A percentile compares a stretch with the other conserved stretches of the same genome.
phyloP scores from a whole-genome alignment of 2,329 filamentous ascomycete genomes.

The Pyrenochaeta sp. region DNA sequence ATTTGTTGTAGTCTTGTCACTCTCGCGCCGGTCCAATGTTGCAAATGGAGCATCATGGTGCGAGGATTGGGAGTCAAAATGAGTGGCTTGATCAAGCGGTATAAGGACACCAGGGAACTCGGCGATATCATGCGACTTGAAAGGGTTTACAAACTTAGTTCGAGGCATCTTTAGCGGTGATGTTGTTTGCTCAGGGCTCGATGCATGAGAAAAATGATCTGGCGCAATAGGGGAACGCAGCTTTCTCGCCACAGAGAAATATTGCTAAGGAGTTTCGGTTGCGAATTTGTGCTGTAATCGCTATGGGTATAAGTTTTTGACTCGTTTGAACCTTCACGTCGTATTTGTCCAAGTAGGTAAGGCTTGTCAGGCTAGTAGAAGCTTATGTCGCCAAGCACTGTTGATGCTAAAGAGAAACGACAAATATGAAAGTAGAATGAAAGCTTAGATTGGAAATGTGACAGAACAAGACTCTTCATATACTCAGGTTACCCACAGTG shows the following conservation, averaged over 20 bases:
- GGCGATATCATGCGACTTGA: constrained; percentile 59
- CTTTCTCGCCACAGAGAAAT: background rate
- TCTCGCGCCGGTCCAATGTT: constrained; percentile 19
- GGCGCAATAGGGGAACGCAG: constrained; percentile 12
- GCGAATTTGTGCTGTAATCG: constrained; percentile 9
- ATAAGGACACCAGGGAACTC: constrained; percentile 62
- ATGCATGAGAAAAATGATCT: constrained; percentile 16
- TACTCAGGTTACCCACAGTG: no score
- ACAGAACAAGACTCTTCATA: background rate
- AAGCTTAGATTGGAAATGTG: background rate
- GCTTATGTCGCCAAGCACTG: constrained; percentile 5
- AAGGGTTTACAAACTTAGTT: constrained; percentile 56
- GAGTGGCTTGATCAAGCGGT: constrained; percentile 57
- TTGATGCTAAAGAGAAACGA: no score
- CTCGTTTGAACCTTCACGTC: constrained; percentile 1
- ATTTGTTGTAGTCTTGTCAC: constrained; percentile 27
- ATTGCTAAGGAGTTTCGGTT: constrained; percentile 7
- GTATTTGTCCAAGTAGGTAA: constrained; percentile 22
- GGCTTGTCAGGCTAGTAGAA: constrained; percentile 38
- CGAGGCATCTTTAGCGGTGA: constrained; percentile 41
- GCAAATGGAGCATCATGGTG: constrained; percentile 20
- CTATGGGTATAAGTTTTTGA: background rate
- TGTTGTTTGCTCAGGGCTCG: constrained; percentile 6
- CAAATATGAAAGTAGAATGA: constrained; percentile 3
- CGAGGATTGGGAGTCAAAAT: constrained; percentile 43